Base-by-base conservation (phyloP, 306 rosid genomes). In the Quercus glauca region DNA sequence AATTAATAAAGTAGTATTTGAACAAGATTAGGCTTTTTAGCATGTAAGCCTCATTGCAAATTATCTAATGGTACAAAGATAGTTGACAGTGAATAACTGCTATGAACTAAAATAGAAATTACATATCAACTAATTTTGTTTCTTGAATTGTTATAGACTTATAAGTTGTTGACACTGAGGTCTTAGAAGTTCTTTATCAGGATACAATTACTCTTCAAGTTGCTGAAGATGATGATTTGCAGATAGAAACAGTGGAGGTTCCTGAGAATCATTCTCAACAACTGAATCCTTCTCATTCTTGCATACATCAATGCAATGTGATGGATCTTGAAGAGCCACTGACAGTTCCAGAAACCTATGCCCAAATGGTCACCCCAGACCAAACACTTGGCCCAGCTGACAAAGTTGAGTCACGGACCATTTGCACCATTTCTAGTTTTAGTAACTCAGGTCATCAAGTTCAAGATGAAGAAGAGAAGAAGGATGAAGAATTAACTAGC, bases 381-480 rank as follows among this genome's bases (percentile, higher is more conserved):
- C 79, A 81, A 55, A 80, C 71, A 78, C 76, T 19, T 20, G 81
- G 80, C 85, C 86, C 89, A 41, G 73, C 51, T 70, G 85, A 83
- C 76, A 74, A 87, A 78, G 75, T 51, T 79, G 87, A 79, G 70
- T 83, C 85, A 1, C 75, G 81, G 4, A 64, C 20, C 82, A 72
- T 63, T 41, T 45, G 75, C 74, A 72, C 79, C 26, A 53, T 72
- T 84, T 86, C 88, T 57, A 25, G 88, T 67, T 67, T 25, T 80
- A 64, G 69, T 37, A 77, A 80, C 83, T 78, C 67, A 73, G 80
- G 69, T 72, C 73, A 74, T 79, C 89, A 74, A 78, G 72, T 77
- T 81, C 73, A 76, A 61, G 85, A 81, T 37, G 86, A 72, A 59
- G 69, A 78, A 77, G 68, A 74, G 37, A 73, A 18, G 26, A 85